Percentiles rank a stretch among this genome's conserved stretches.
phyloP scores from a whole-genome alignment of 2,329 filamentous ascomycete species.

The Claviceps quebecensis region DNA sequence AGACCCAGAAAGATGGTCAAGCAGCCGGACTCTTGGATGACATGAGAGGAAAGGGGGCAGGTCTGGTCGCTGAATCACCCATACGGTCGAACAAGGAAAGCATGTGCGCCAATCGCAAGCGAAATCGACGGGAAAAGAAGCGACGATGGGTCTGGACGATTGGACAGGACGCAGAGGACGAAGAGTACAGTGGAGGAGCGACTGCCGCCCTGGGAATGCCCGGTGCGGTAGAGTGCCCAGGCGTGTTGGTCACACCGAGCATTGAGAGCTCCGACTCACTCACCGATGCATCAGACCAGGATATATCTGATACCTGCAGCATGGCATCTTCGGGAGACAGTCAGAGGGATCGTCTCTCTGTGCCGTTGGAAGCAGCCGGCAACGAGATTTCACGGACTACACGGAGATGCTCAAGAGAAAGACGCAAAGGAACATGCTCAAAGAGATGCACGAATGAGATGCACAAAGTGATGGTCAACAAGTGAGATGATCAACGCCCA shows the following conservation, averaged over 20 bases:
- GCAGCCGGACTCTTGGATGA: slow-evolving; percentile 52
- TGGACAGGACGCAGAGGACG: slow-evolving; percentile 35
- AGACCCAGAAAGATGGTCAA: slow-evolving; percentile 45
- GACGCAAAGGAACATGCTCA: no score
- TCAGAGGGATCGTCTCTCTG: slow-evolving; percentile 6
- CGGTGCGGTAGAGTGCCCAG: slow-evolving; percentile 9
- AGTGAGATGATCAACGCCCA: no score
- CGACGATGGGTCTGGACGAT: slow-evolving; percentile 55
- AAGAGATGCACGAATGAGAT: no score
- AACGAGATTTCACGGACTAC: slow-evolving; percentile 21
- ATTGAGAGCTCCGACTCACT: slow-evolving; percentile 23
- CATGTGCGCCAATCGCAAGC: slow-evolving; percentile 34
- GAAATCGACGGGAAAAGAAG: slow-evolving; percentile 43
- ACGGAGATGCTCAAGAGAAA: no score
- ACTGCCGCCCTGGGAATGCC: slow-evolving; percentile 22
- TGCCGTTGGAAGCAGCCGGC: slow-evolving; percentile 16
- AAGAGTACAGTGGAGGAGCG: slow-evolving; percentile 28
- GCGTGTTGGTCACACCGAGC: slow-evolving; percentile 27
- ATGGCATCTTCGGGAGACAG: slow-evolving; percentile 24
- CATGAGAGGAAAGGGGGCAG: slow-evolving; percentile 43
- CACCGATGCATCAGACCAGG: slow-evolving; percentile 24
- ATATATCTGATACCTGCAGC: slow-evolving; percentile 36
- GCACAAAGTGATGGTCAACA: no score
- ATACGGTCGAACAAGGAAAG: slow-evolving; percentile 23
- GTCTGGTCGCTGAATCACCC: slow-evolving; percentile 28